A percentile compares a stretch with the other conserved stretches of the same genome.
Evolutionary conservation across 225 moss, liverwort and hornwort genomes (phyloP).

Genomic region (Thuidium tamariscinum): DNA sequence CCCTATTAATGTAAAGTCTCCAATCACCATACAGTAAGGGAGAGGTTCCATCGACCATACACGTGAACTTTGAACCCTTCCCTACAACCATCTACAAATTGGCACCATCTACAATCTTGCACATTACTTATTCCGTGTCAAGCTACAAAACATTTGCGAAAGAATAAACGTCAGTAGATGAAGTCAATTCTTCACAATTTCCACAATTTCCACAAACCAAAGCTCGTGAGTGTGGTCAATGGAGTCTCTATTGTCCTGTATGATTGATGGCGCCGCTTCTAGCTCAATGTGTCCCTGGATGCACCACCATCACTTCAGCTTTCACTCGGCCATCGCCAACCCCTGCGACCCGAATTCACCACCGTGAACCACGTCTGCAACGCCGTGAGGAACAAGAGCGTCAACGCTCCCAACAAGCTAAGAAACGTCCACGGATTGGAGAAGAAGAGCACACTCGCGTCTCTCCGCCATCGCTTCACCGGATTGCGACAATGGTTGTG

Average conservation of each 20-base stretch:
- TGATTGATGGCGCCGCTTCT: background rate
- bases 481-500: background rate
- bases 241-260: background rate
- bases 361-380: background rate
- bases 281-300: background rate
- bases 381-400: background rate
- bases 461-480: conserved; percentile 8
- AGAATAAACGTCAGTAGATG: background rate
- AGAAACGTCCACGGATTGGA: conserved; percentile 19
- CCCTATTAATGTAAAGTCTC: background rate
- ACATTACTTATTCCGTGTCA: background rate
- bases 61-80: background rate
- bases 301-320: background rate
- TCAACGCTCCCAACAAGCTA: background rate
- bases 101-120: background rate
- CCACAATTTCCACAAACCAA: background rate
- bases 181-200: too few species aligned
- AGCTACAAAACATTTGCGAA: background rate
- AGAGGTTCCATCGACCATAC: background rate
- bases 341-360: background rate
- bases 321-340: background rate
- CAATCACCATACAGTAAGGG: background rate
- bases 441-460: conserved; percentile 13
- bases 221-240: background rate
- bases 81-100: background rate